phyloP scores from a whole-genome alignment of 352 stramenopile species.

The Phytopythium sindhum region DNA sequence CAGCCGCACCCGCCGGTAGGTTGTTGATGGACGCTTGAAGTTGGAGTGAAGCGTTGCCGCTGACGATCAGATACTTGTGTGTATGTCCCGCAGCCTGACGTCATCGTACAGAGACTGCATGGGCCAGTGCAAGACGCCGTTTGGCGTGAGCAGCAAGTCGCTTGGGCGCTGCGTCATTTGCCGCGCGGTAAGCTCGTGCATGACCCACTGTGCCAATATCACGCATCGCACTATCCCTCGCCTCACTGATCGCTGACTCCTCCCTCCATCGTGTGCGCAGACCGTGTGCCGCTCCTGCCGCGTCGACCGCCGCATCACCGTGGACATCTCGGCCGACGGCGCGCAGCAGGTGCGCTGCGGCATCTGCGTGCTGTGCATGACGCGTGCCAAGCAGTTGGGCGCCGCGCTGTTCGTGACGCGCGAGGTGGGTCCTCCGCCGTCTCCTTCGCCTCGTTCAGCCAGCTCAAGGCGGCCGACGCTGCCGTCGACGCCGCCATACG shows the following conservation, averaged over 20 bases:
- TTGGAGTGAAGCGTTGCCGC: slow-evolving; percentile 1
- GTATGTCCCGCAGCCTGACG: slow-evolving; percentile 6
- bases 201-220: background rate
- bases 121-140: slow-evolving; percentile 26
- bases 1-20: slow-evolving; percentile 17
- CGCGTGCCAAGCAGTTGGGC: slow-evolving; percentile 21
- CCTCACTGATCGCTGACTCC: background rate
- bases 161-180: slow-evolving; percentile 37
- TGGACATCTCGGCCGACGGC: slow-evolving; percentile 23
- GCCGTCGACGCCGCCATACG: too few species aligned
- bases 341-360: slow-evolving; percentile 30
- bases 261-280: slow-evolving; percentile 8
- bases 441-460: background rate
- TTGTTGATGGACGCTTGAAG: background rate
- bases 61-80: background rate
- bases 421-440: slow-evolving; percentile 9
- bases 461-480: background rate
- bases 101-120: slow-evolving; percentile 23
- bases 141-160: slow-evolving; percentile 18
- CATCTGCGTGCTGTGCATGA: slow-evolving; percentile 37
- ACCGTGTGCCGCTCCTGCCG: slow-evolving; percentile 32
- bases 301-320: slow-evolving; percentile 34
- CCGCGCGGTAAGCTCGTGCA: slow-evolving; percentile 17
- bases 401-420: slow-evolving; percentile 22
- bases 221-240: background rate